phyloP scores from a whole-genome alignment of 768 basidiomycete genomes.

The Calocybe indica region DNA sequence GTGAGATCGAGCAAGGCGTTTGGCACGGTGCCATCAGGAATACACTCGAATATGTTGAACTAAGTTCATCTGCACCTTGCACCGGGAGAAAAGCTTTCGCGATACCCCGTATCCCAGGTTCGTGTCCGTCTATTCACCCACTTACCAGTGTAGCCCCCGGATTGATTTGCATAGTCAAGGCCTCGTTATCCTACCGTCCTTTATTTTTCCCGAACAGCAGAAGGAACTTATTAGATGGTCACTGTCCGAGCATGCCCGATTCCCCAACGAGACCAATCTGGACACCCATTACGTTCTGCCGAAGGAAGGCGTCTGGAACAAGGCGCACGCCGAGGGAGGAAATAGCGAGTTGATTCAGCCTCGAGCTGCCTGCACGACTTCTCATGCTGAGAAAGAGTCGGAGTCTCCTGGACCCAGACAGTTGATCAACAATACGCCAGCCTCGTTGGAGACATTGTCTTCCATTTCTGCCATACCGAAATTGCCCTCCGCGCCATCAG shows the following conservation, averaged over 20 bases:
- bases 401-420: conserved; percentile 49
- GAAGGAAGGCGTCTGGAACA: conserved; percentile 69
- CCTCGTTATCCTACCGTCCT: conserved; percentile 77
- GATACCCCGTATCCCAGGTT: conserved; percentile 3
- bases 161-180: conserved; percentile 37
- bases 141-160: neutral
- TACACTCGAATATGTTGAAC: conserved; percentile 20
- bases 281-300: conserved; percentile 84
- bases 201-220: conserved; percentile 59
- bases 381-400: conserved; percentile 11
- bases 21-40: conserved; percentile 41
- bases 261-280: conserved; percentile 86
- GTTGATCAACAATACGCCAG: conserved; percentile 70
- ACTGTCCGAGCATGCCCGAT: conserved; percentile 65
- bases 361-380: conserved; percentile 25
- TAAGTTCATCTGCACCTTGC: no score
- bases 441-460: conserved; percentile 47
- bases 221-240: conserved; percentile 66
- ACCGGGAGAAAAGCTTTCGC: no score
- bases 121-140: conserved; percentile 7
- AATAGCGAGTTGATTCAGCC: conserved; percentile 36
- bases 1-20: conserved; percentile 37
- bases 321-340: conserved; percentile 22
- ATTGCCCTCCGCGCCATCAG: conserved; percentile 59
- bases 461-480: conserved; percentile 51